These are phyloP conservation scores for Quercus mongolica DNA, from an alignment of 306 rosid genomes.

Conservation along the genomic window DNA sequence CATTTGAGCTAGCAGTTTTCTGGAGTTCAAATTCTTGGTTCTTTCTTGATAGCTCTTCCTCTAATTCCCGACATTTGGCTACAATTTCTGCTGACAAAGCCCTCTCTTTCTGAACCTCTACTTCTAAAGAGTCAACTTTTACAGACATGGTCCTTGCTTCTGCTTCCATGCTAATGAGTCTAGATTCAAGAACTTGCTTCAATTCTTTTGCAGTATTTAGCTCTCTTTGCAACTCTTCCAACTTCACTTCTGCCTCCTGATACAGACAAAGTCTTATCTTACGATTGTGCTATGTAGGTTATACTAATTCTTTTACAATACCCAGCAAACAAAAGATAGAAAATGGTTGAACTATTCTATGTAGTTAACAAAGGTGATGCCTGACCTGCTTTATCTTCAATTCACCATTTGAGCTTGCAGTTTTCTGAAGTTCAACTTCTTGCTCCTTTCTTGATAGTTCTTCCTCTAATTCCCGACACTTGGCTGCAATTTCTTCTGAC, in stretches of 20 bases:
- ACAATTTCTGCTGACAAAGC: slow-evolving; percentile 42
- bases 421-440: slow-evolving; percentile 46
- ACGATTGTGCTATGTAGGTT: too few species aligned
- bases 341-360: too few species aligned
- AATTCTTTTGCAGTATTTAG: slow-evolving; percentile 49
- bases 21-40: slow-evolving; percentile 48
- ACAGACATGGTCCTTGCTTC: slow-evolving; percentile 54
- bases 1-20: slow-evolving; percentile 37
- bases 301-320: too few species aligned
- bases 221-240: slow-evolving; percentile 25
- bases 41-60: slow-evolving; percentile 52
- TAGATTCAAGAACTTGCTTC: slow-evolving; percentile 56
- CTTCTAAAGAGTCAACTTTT: slow-evolving; percentile 51
- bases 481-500: slow-evolving; percentile 42
- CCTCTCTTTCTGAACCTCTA: slow-evolving; percentile 58
- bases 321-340: too few species aligned
- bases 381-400: slow-evolving; percentile 78
- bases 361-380: slow-evolving; percentile 15
- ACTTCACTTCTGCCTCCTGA: neutral
- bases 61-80: slow-evolving; percentile 44
- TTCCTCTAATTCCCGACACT: slow-evolving; percentile 55
- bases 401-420: slow-evolving; percentile 41
- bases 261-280: too few species aligned
- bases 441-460: slow-evolving; percentile 50
- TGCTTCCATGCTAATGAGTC: slow-evolving; percentile 56